These are phyloP conservation scores for Gynochthodes officinalis DNA, from an alignment of 257 asterid species.

Conservation along the genomic window DNA sequence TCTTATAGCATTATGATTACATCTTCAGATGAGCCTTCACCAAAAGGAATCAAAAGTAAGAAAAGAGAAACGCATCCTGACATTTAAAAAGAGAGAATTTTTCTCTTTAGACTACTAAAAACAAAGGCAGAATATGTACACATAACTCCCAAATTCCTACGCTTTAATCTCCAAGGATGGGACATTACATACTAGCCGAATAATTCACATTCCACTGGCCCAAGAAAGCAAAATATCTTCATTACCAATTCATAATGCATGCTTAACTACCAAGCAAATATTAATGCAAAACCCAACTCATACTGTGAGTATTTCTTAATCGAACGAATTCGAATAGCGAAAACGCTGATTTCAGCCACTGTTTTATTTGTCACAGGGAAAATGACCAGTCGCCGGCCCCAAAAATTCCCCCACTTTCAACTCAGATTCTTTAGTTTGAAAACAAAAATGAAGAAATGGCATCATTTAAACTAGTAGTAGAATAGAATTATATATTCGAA, in stretches of 20 bases:
- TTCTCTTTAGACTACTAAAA: too few relatives aligned
- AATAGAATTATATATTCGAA: constrained; percentile 26
- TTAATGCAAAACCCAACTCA: too few relatives aligned
- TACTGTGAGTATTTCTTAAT: too few relatives aligned
- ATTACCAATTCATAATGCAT: constrained; percentile 41
- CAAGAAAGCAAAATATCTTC: constrained; percentile 23
- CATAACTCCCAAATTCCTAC: too few relatives aligned
- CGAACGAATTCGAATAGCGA: too few relatives aligned
- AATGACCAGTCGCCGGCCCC: constrained; percentile 10
- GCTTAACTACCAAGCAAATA: too few relatives aligned
- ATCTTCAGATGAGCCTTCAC: constrained; percentile 23
- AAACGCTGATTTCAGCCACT: too few relatives aligned
- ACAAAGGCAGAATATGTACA: too few relatives aligned
- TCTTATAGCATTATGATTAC: neutral
- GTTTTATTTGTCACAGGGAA: too few relatives aligned
- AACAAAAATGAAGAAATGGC: constrained; percentile 15
- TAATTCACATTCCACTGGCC: constrained; percentile 17
- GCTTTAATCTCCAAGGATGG: too few relatives aligned
- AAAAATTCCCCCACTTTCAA: constrained; percentile 11
- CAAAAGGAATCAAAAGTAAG: constrained; percentile 28
- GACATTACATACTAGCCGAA: too few relatives aligned
- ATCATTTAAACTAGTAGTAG: constrained; percentile 9
- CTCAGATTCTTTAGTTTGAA: constrained; percentile 1
- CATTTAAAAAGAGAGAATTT: neutral
- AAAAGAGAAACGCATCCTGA: constrained; percentile 16